Evolutionary conservation across 2,329 filamentous ascomycete species (phyloP), one percentile per base, ranked within the genome.

Genomic region (Verticillium nonalfalfae): DNA sequence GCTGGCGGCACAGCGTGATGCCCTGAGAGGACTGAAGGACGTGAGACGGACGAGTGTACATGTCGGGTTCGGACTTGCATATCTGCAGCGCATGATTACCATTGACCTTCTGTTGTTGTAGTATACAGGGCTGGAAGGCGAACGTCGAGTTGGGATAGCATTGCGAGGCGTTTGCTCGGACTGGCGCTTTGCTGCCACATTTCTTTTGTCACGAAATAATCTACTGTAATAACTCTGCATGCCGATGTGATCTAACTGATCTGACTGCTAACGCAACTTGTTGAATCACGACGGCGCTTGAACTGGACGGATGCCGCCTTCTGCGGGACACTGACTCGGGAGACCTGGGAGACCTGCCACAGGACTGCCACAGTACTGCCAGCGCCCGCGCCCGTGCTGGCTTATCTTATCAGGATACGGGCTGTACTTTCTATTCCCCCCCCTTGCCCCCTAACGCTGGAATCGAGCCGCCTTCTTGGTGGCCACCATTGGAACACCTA

Each of bases 1-100:
- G 75, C 60, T 79, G 77, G 77, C 71, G 77, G 54, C 76, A 78
- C 59, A 70, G 76, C 57, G 73, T 79, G 18, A 69, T 70, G 61
- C 58, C 31, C 7, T 56, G 33, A 40, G 14, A 9, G 34, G 35
- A 7, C n/a, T 1, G 31, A n/a, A 10, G 10, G 21, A 26, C 35
- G 10, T 18, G 14, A 26, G 58, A 18, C 34, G n/a, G 58, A 18
- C 34, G n/a, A 14, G 34, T 56, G 45, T 21, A n/a, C 6, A 36
- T 36, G 13, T 36, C 35, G 45, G 45, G 4, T n/a, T 50, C 5
- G 45, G n/a, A 50, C 45, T 50, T 50, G 45, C 45, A 50, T 50
- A 50, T 50, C n/a, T 50, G 45, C 45, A 50, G 45, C 45, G 45
- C 45, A 21, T 50, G 18, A 50, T 50, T 50, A 10, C 45, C 45